Conservation (phyloP, 2,329 filamentous ascomycete species). For the Trichoderma polysporum region DNA sequence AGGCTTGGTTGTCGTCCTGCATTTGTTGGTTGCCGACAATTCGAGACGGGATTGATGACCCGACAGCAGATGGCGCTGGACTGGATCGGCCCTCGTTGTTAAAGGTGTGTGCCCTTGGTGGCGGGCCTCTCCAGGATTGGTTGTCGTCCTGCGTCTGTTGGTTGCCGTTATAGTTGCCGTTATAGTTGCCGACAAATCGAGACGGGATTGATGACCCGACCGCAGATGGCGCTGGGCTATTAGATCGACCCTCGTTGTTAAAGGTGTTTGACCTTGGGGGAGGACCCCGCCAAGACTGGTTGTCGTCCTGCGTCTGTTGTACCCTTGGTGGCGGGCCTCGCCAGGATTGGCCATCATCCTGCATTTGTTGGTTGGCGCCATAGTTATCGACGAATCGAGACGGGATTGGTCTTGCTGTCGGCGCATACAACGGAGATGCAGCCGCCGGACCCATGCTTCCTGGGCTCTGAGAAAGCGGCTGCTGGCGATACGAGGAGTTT, state of each 20-base stretch:
- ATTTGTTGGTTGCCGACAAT: conserved; percentile 26
- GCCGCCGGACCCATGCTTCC: conserved; percentile 29
- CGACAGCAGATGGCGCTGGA: too few species aligned
- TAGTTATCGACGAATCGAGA: conserved; percentile 35
- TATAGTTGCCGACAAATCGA: conserved; percentile 33
- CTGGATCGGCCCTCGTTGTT: too few species aligned
- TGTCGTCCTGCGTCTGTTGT: conserved; percentile 11
- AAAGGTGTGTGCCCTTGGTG: too few species aligned
- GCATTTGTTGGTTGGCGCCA: not conserved
- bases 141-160: conserved; percentile 13
- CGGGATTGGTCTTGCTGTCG: conserved; percentile 35
- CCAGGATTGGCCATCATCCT: conserved; percentile 22
- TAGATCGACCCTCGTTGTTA: conserved; percentile 12
- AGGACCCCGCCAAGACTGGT: conserved; percentile 20
- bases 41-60: conserved; percentile 34
- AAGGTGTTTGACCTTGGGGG: conserved; percentile 4
- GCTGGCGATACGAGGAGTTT: conserved; percentile 21
- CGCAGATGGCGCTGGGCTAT: conserved; percentile 23
- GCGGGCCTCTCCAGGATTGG: conserved; percentile 18
- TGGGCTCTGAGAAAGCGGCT: conserved; percentile 32
- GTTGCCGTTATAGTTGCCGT: conserved; percentile 29
- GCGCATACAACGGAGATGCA: conserved; percentile 34
- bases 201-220: conserved; percentile 29
- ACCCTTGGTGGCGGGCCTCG: not conserved
- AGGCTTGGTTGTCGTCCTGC: too few species aligned